Percentiles rank a stretch among this genome's conserved stretches.
phyloP scores from a whole-genome alignment of 1,284 basidiomycete species.

The Trametes sp. region DNA sequence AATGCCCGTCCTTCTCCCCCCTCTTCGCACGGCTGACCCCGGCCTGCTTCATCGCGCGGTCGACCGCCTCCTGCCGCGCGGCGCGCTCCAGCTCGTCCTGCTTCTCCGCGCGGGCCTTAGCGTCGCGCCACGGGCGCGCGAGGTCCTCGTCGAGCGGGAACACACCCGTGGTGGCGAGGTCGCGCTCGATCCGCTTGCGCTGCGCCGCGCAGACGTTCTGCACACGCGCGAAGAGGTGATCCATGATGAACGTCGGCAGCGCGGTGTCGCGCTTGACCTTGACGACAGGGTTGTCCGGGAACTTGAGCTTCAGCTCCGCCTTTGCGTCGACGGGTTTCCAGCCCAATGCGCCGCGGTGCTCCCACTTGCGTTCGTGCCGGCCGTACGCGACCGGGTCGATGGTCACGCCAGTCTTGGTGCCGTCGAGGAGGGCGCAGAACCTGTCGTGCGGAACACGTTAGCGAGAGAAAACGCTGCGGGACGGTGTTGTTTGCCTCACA shows the following conservation, averaged over 20 bases:
- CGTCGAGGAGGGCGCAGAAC: conserved; percentile 68
- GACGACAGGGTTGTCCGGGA: too few species aligned
- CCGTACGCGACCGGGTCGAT: conserved; percentile 45
- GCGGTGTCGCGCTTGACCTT: not conserved
- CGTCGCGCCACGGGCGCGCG: conserved; percentile 47
- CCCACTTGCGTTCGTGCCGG: conserved; percentile 30
- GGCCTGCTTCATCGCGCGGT: too few species aligned
- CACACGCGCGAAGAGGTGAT: conserved; percentile 45
- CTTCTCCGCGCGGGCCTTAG: conserved; percentile 33
- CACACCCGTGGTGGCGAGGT: conserved; percentile 12
- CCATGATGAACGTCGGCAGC: conserved; percentile 57
- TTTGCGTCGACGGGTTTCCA: conserved; percentile 47
- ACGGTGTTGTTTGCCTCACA: conserved; percentile 54
- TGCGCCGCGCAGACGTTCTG: conserved; percentile 32
- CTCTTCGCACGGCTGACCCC: too few species aligned
- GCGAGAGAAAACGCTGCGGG: not conserved
- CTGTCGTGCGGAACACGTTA: conserved; percentile 40
- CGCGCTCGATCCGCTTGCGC: conserved; percentile 39
- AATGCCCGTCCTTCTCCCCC: too few species aligned
- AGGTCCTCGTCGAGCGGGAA: conserved; percentile 45
- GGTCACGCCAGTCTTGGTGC: conserved; percentile 63
- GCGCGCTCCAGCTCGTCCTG: too few species aligned
- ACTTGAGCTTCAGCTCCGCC: conserved; percentile 13
- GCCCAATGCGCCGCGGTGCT: conserved; percentile 20
- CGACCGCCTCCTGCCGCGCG: too few species aligned